phyloP scores from a whole-genome alignment of 345 rosid species.

The Eutrema yunnanense region DNA sequence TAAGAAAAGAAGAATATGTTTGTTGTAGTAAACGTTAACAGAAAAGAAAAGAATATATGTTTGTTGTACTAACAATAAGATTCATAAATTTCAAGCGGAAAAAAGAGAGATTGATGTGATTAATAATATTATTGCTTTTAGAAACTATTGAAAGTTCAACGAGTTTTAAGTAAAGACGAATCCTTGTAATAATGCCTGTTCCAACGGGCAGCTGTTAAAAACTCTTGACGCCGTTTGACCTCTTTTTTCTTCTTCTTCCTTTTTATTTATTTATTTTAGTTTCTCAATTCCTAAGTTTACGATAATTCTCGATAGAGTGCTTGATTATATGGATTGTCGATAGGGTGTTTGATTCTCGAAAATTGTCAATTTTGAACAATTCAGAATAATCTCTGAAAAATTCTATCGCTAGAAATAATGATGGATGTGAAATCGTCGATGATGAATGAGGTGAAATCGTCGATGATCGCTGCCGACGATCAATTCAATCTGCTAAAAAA shows the following conservation, averaged over 20 bases:
- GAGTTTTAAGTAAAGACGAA: conserved; percentile 19
- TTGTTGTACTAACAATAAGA: neutral
- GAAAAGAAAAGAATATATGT: neutral
- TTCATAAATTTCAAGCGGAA: conserved; percentile 4
- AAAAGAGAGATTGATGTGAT: conserved; percentile 20
- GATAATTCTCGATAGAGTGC: too few relatives aligned
- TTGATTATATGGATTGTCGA: too few relatives aligned
- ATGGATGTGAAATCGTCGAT: too few relatives aligned
- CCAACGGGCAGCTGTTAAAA: conserved; percentile 12
- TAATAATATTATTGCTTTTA: conserved; percentile 5
- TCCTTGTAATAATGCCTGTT: conserved; percentile 11
- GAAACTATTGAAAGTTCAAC: conserved; percentile 21
- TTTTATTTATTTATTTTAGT: neutral
- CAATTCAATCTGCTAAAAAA: too few relatives aligned
- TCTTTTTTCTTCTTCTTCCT: neutral
- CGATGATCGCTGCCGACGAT: too few relatives aligned
- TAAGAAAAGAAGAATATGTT: neutral
- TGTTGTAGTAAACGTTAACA: neutral
- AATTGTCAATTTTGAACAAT: too few relatives aligned
- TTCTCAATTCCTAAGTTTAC: neutral
- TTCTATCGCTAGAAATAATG: too few relatives aligned
- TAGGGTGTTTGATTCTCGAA: too few relatives aligned
- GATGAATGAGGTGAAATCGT: too few relatives aligned
- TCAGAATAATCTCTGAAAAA: too few relatives aligned
- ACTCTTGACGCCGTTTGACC: neutral